Base-by-base conservation (phyloP, 208 protist species). In the Trypanosoma platydactyli region DNA sequence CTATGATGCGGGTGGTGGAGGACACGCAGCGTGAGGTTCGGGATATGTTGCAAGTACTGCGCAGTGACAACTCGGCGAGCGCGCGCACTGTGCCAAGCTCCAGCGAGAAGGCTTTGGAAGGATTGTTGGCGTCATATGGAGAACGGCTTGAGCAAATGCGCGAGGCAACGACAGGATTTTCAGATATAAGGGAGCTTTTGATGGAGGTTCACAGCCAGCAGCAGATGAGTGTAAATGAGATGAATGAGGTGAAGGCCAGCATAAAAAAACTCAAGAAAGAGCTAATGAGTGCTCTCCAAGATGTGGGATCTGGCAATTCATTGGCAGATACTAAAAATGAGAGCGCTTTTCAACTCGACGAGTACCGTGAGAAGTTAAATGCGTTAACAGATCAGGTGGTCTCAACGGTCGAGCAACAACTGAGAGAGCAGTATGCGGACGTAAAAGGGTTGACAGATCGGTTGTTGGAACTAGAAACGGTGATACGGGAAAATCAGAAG, bases 221-320 rank as follows among this genome's bases (percentile, higher is more conserved):
- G 38, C 58, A 77, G 51, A 61, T 49, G 27, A 64, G 45, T 40
- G 56, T 44, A 20, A 56, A 29, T 11, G 59, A 50, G 12, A 45
- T 74, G 18, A 24, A 57, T 42, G 62, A 65, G 25, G 58, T 73
- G 16, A 25, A 52, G 38, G 27, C 40, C 22, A 38, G 56, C 13
- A 54, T 91, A 40, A 86, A 82, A 72, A 83, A 83, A 68, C 57
- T 83, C 0, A 55, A 48, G 16, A 72, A 77, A 40, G 57, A 68
- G 5, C 64, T 71, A 41, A 38, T 38, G 27, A 22, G 11, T 24
- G 50, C 35, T 41, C 58, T 64, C 11, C 53, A 57, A 0, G 77
- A 66, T 49, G 25, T 57, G 42, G 42, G 44, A 50, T 13, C n/a
- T 22, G 64, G 35, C 18, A 53, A 46, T 38, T 45, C 81, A 12